Conservation (phyloP, 2,329 filamentous ascomycete species). For the Aspergillus sp. region DNA sequence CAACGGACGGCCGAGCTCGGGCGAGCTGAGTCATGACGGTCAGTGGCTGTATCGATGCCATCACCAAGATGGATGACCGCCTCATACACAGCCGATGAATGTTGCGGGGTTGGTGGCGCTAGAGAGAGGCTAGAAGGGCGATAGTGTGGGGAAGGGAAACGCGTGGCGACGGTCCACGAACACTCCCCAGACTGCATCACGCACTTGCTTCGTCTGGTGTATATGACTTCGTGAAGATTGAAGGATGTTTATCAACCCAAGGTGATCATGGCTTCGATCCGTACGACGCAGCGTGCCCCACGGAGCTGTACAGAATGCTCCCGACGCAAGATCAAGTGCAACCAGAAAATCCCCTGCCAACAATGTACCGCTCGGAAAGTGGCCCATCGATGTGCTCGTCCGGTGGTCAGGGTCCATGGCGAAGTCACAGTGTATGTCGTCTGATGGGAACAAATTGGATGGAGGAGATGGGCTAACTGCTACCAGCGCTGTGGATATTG, state of each 20-base stretch:
- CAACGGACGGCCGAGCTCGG: background rate
- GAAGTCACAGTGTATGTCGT: background rate
- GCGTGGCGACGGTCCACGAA: too few relatives aligned
- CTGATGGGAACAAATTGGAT: background rate
- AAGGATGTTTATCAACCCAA: background rate
- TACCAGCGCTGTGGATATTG: background rate
- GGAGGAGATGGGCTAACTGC: background rate
- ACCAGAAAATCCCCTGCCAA: slow-evolving; percentile 8
- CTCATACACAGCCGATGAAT: too few relatives aligned
- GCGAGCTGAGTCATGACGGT: background rate
- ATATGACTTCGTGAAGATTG: background rate
- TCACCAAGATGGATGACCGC: too few relatives aligned
- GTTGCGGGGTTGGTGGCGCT: background rate
- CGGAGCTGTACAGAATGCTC: slow-evolving; percentile 14
- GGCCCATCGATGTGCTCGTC: background rate
- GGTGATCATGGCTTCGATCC: background rate
- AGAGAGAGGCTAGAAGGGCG: background rate
- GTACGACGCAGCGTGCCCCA: background rate
- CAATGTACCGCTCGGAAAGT: slow-evolving; percentile 4
- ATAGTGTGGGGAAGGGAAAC: background rate
- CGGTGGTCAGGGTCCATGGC: background rate
- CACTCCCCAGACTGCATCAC: too few relatives aligned
- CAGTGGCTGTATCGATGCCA: too few relatives aligned
- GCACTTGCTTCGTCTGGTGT: too few relatives aligned
- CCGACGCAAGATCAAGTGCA: slow-evolving; percentile 9